These are phyloP conservation scores for Emericellopsis atlantica DNA, from an alignment of 2,329 filamentous ascomycete genomes.

Conservation along the genomic window DNA sequence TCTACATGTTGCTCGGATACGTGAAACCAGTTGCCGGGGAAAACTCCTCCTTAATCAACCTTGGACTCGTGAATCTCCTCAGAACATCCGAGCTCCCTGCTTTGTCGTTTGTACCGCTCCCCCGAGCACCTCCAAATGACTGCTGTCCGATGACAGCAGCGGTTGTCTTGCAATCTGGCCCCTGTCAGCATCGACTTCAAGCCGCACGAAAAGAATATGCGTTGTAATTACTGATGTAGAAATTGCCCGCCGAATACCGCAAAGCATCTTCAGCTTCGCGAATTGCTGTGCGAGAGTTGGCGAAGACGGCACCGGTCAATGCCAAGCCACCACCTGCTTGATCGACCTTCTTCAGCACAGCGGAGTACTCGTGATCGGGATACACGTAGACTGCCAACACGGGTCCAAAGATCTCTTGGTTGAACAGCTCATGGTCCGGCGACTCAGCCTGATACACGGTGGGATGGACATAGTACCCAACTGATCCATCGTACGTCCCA, in stretches of 20 bases:
- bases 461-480: constrained; percentile 31
- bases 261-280: constrained; percentile 51
- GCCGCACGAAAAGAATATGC: not conserved
- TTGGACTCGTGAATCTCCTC: constrained; percentile 44
- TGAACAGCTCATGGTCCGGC: constrained; percentile 28
- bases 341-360: constrained; percentile 24
- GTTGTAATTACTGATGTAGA: constrained; percentile 45
- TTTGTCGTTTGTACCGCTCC: constrained; percentile 57
- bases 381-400: constrained; percentile 33
- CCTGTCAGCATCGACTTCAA: not conserved
- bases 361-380: constrained; percentile 18
- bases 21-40: constrained; percentile 13
- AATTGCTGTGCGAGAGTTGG: constrained; percentile 47
- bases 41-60: constrained; percentile 61
- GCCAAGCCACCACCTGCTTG: constrained; percentile 25
- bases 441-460: constrained; percentile 29
- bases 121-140: constrained; percentile 51
- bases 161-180: constrained; percentile 50
- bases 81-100: constrained; percentile 47
- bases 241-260: constrained; percentile 58
- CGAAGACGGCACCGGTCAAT: constrained; percentile 60
- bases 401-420: constrained; percentile 35
- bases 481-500: constrained; percentile 26
- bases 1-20: too few relatives aligned
- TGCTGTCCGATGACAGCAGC: constrained; percentile 56